Percentiles rank a stretch among this genome's conserved stretches.
Conservation (phyloP, 768 basidiomycete species). For the Kwoniella shandongensis region DNA sequence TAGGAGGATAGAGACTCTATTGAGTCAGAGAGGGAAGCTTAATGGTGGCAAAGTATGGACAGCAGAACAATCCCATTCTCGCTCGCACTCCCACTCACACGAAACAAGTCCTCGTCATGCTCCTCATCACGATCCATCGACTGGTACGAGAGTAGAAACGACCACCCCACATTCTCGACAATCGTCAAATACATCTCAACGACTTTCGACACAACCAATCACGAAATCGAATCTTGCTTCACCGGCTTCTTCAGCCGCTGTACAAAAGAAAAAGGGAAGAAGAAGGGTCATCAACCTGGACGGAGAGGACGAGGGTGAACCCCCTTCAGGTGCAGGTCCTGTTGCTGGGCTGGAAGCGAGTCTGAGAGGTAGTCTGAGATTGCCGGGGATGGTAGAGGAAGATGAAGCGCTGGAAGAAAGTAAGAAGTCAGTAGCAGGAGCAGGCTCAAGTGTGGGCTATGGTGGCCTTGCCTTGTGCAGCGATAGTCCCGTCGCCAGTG, state of each 20-base stretch:
- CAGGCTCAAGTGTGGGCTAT: not conserved
- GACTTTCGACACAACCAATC: not conserved
- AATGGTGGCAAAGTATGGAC: not conserved
- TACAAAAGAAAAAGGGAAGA: constrained; percentile 30
- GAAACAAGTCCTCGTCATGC: no score
- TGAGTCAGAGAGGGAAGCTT: constrained; percentile 16
- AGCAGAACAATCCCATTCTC: not conserved
- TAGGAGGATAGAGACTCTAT: constrained; percentile 29
- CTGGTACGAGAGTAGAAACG: not conserved
- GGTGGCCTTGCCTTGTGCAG: not conserved
- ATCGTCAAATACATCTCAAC: not conserved
- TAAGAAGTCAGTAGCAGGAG: no score
- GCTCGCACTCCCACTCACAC: constrained; percentile 5
- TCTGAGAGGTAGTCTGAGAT: constrained; percentile 13
- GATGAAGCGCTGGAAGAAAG: not conserved
- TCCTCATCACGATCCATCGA: not conserved
- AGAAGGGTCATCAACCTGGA: constrained; percentile 44
- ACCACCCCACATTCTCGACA: constrained; percentile 1
- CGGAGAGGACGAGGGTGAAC: not conserved
- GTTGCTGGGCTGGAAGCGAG: constrained; percentile 6
- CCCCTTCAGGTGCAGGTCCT: not conserved
- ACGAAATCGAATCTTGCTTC: not conserved
- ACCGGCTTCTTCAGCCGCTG: constrained; percentile 12
- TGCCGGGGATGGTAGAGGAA: constrained; percentile 7
- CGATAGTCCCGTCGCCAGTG: not conserved